A percentile compares a stretch with the other conserved stretches of the same genome.
These are phyloP conservation scores for Remersonia thermophila DNA, from an alignment of 2,329 filamentous ascomycete species.

Conservation along the genomic window DNA sequence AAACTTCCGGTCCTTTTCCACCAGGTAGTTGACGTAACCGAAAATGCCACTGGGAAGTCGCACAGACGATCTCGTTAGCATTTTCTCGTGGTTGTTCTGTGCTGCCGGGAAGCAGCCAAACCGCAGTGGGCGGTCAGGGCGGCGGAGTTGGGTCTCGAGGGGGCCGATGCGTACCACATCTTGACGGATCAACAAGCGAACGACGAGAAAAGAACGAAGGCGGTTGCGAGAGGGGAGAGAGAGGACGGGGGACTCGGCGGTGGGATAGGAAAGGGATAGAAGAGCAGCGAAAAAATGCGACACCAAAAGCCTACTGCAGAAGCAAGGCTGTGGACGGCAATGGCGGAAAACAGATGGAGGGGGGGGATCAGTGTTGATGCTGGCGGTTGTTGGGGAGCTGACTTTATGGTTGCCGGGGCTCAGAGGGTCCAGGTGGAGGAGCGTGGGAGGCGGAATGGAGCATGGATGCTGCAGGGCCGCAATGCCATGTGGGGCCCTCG, in stretches of 20 bases:
- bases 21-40: conserved; percentile 98
- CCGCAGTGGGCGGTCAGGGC: conserved; percentile 1
- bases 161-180: conserved; percentile 23
- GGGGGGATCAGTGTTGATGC: too few relatives aligned
- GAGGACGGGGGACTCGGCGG: conserved; percentile 2
- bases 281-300: too few relatives aligned
- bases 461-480: too few relatives aligned
- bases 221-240: not conserved
- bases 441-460: too few relatives aligned
- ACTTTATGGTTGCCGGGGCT: conserved; percentile 1
- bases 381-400: not conserved
- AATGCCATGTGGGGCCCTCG: too few relatives aligned
- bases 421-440: too few relatives aligned
- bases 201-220: conserved; percentile 7
- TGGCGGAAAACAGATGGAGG: too few relatives aligned
- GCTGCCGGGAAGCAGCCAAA: not conserved
- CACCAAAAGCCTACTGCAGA: not conserved
- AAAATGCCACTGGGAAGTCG: conserved; percentile 65
- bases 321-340: too few relatives aligned
- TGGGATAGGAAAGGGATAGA: too few relatives aligned
- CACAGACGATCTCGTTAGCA: conserved; percentile 19
- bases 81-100: not conserved
- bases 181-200: conserved; percentile 20
- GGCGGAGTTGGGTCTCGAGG: conserved; percentile 9
- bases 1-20: conserved; percentile 96